These are phyloP conservation scores for Penicillium antarcticum DNA, from an alignment of 495 filamentous ascomycete species.

Conservation along the genomic window DNA sequence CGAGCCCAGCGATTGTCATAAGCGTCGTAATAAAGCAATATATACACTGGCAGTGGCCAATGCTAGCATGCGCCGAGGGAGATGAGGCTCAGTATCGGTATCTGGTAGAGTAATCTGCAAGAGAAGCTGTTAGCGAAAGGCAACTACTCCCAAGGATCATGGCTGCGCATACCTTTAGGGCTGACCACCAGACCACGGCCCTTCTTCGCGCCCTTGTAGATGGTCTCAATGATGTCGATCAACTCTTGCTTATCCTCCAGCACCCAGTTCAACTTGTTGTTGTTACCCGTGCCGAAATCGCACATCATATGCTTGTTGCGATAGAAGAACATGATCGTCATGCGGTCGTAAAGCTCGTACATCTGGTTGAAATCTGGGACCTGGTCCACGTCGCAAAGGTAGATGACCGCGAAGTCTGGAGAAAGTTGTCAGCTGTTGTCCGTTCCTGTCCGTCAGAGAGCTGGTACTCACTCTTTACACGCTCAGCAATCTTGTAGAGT, in stretches of 20 bases:
- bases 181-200: constrained; percentile 93
- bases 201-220: constrained; percentile 97
- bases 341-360: constrained; percentile 74
- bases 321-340: constrained; percentile 89
- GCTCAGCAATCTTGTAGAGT: constrained; percentile 66
- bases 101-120: constrained; percentile 73
- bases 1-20: constrained; percentile 13
- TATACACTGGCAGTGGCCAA: neutral
- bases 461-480: constrained; percentile 41
- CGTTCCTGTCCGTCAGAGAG: neutral
- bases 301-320: constrained; percentile 99
- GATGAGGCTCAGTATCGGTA: constrained; percentile 64
- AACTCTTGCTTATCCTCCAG: constrained; percentile 98
- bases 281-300: constrained; percentile 97
- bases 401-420: constrained; percentile 70
- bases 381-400: constrained; percentile 94
- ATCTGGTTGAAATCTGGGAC: constrained; percentile 98
- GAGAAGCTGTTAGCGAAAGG: constrained; percentile 13
- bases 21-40: constrained; percentile 13
- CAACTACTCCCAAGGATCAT: neutral
- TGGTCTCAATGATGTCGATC: constrained; percentile 97
- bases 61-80: neutral
- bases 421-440: neutral
- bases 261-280: constrained; percentile 97
- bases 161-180: constrained; percentile 62